phyloP scores from a whole-genome alignment of 2,329 filamentous ascomycete species.

The Aspergillus sp. region DNA sequence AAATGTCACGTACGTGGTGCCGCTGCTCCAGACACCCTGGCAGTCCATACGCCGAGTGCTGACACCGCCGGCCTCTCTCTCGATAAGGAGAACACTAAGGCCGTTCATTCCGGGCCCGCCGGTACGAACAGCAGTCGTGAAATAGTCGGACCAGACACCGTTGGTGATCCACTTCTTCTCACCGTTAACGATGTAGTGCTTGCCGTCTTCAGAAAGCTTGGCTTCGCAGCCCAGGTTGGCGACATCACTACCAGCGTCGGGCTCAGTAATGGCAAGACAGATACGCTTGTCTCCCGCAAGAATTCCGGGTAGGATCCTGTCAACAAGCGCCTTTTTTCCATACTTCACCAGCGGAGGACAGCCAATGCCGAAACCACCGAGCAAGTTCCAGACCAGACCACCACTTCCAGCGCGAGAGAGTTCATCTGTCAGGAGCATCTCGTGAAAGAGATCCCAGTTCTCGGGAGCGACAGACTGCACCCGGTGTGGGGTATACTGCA shows the following conservation, averaged over 20 bases:
- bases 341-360: constrained; percentile 90
- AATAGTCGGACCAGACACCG: constrained; percentile 95
- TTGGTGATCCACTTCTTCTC: constrained; percentile 99
- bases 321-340: constrained; percentile 77
- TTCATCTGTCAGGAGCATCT: constrained; percentile 93
- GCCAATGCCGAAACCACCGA: constrained; percentile 95
- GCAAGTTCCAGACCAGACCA: constrained; percentile 94
- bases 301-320: constrained; percentile 86
- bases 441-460: constrained; percentile 98
- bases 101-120: constrained; percentile 89
- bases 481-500: constrained; percentile 67
- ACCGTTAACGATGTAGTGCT: constrained; percentile 98
- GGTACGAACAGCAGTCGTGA: constrained; percentile 93
- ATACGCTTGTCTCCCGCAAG: constrained; percentile 93
- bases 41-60: constrained; percentile 96
- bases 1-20: constrained; percentile 96
- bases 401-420: constrained; percentile 84
- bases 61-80: constrained; percentile 80
- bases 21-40: constrained; percentile 93
- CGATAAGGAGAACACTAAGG: constrained; percentile 85
- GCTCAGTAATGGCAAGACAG: constrained; percentile 95
- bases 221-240: constrained; percentile 95
- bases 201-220: constrained; percentile 90
- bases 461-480: constrained; percentile 79
- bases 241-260: constrained; percentile 90